Percentiles rank a stretch among this genome's conserved stretches.
Conservation (phyloP, 73 alveolate species). For the Diophrys appendiculata region DNA sequence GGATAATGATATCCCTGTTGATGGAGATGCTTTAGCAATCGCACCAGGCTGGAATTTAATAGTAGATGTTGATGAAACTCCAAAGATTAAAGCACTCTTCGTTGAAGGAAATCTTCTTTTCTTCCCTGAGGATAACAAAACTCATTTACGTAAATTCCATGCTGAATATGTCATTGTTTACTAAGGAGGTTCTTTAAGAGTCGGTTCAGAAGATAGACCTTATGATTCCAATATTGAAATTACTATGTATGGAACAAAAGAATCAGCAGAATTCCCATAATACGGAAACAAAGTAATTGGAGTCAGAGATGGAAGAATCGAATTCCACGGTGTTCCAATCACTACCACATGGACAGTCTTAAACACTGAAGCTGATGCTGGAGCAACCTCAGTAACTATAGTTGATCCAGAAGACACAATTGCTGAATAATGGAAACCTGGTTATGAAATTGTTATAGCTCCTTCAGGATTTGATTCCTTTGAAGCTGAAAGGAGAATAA, state of each 20-base stretch:
- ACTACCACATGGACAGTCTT: slow-evolving; percentile 79
- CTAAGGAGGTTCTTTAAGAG: slow-evolving; percentile 65
- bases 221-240: slow-evolving; percentile 64
- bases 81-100: slow-evolving; percentile 56
- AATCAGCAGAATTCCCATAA: slow-evolving; percentile 69
- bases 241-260: slow-evolving; percentile 68
- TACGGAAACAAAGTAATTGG: slow-evolving; percentile 84
- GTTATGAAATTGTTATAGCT: slow-evolving; percentile 80
- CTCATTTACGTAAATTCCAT: slow-evolving; percentile 59
- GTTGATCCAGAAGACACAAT: slow-evolving; percentile 30
- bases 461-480: slow-evolving; percentile 65
- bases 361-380: slow-evolving; percentile 47
- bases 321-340: slow-evolving; percentile 70
- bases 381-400: slow-evolving; percentile 23
- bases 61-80: slow-evolving; percentile 54
- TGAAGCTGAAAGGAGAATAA: slow-evolving; percentile 70
- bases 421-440: slow-evolving; percentile 75
- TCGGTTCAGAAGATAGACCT: slow-evolving; percentile 78
- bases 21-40: slow-evolving; percentile 34
- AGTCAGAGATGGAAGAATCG: slow-evolving; percentile 66
- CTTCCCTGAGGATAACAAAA: slow-evolving; percentile 50
- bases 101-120: slow-evolving; percentile 78
- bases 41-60: slow-evolving; percentile 54
- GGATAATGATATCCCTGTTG: slow-evolving; percentile 62
- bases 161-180: slow-evolving; percentile 71